phyloP scores from a whole-genome alignment of 1,284 basidiomycete genomes.

The Heterobasidion occidentale region DNA sequence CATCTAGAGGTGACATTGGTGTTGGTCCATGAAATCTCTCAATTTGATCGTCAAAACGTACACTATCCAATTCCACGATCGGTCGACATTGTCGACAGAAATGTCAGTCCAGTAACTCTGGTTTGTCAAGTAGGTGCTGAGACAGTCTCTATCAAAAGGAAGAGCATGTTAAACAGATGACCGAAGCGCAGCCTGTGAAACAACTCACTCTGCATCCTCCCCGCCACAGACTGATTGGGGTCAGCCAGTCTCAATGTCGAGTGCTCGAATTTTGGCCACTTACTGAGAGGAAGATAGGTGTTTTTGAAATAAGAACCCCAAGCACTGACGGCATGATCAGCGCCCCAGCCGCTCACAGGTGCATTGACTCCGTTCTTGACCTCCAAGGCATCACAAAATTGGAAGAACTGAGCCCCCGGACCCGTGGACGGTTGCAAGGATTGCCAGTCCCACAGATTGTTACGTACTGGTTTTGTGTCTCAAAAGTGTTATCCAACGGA shows the following conservation, averaged over 20 bases:
- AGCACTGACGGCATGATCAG: slow-evolving; percentile 50
- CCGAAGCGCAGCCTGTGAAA: background rate
- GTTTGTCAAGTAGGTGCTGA: slow-evolving; percentile 48
- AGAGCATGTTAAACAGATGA: too few relatives aligned
- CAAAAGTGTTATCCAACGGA: too few relatives aligned
- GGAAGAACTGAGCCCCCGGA: slow-evolving; percentile 38
- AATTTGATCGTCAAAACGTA: slow-evolving; percentile 16
- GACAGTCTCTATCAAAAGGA: slow-evolving; percentile 22
- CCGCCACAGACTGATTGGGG: slow-evolving; percentile 33
- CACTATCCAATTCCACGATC: slow-evolving; percentile 61
- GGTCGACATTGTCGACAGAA: slow-evolving; percentile 38
- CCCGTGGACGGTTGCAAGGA: slow-evolving; percentile 37
- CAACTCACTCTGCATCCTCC: slow-evolving; percentile 13
- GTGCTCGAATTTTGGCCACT: slow-evolving; percentile 12
- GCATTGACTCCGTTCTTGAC: slow-evolving; percentile 43
- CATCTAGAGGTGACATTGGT: slow-evolving; percentile 33
- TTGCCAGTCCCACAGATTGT: slow-evolving; percentile 52
- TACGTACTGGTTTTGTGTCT: slow-evolving; percentile 33
- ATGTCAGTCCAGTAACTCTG: slow-evolving; percentile 43
- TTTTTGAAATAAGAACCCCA: slow-evolving; percentile 54
- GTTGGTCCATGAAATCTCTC: background rate
- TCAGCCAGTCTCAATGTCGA: background rate
- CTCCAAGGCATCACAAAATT: slow-evolving; percentile 72
- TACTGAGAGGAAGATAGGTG: slow-evolving; percentile 34
- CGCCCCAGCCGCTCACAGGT: slow-evolving; percentile 50